Evolutionary conservation across 305 asterid species (phyloP).

Genomic region (Fraxinus floribunda): DNA sequence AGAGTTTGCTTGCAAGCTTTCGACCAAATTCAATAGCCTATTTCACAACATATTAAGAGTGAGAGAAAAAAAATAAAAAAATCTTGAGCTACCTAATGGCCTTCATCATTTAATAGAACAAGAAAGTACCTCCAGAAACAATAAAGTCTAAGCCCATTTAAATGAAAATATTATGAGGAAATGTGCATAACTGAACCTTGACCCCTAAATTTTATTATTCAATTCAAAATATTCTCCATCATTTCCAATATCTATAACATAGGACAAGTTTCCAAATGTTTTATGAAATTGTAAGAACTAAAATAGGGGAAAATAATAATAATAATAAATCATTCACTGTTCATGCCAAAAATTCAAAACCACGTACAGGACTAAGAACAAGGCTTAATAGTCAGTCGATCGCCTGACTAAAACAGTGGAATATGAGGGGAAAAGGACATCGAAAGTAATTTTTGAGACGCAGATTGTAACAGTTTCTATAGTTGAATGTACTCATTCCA

Average conservation of each 20-base stretch:
- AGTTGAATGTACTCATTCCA: not conserved
- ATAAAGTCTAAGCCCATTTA: not conserved
- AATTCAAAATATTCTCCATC: not conserved
- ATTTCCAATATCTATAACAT: not conserved
- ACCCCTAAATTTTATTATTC: not conserved
- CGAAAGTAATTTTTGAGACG: not conserved
- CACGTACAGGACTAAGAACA: not conserved
- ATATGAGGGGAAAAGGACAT: not conserved
- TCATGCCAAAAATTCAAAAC: not conserved
- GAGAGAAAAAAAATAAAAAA: not conserved
- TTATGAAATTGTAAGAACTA: not conserved
- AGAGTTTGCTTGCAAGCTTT: constrained; percentile 73
- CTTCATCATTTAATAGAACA: constrained; percentile 1
- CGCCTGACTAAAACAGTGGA: not conserved
- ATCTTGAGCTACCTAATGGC: not conserved
- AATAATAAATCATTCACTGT: not conserved
- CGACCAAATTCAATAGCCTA: constrained; percentile 93
- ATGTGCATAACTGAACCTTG: not conserved
- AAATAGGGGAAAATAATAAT: not conserved
- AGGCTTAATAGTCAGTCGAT: not conserved
- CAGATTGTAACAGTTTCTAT: not conserved
- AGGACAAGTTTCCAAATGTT: not conserved
- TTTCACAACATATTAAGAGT: constrained; percentile 25
- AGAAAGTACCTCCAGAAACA: not conserved
- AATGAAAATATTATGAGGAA: not conserved